Base-by-base conservation (phyloP, 805 yeast genomes). In the Zygotorulaspora danielsina region DNA sequence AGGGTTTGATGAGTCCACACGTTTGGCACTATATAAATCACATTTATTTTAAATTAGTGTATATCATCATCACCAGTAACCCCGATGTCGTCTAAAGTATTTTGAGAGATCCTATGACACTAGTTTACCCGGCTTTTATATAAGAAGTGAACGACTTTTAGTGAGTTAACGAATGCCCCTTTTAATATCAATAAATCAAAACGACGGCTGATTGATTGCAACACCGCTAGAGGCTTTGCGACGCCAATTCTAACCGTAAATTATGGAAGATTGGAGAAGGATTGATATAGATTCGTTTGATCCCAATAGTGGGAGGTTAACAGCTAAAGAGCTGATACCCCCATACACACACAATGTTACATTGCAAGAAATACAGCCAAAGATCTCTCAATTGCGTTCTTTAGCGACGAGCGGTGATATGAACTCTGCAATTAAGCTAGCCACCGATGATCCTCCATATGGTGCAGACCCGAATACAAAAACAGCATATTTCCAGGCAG, bases 221-320 rank as follows among this genome's bases (percentile, higher is more conserved):
- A 12, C 18, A 15, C 31, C n/a, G n/a, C n/a, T n/a, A n/a, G 10
- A 7, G 24, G 9, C 24, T 8, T 21, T 27, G 16, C 31, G 18
- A 12, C 18, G 18, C 31, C n/a, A 27, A 9, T 5, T 4, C 17
- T 27, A 6, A 27, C 8, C 16, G 8, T n/a, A 10, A 15, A 42
- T 26, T 34, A 76, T 78, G 78, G 80, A 76, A 45, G 88, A 82
- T 58, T 84, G 95, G 95, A 83, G 98, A 75, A 79, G 93, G 73
- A 86, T 90, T 53, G 96, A 93, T 62, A 80, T 93, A 38, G 97
- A 93, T 64, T 84, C 87, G 12, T 79, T 79, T 49, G 96, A 89
- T 57, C 84, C 95, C 3, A 96, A 89, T 33, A 75, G 74, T 51
- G 69, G 67, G 12, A 79, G 77, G 53, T 63, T 84, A 46, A 71